These are phyloP conservation scores for Aphanomyces astaci DNA, from an alignment of 352 stramenopile genomes.

Conservation along the genomic window DNA sequence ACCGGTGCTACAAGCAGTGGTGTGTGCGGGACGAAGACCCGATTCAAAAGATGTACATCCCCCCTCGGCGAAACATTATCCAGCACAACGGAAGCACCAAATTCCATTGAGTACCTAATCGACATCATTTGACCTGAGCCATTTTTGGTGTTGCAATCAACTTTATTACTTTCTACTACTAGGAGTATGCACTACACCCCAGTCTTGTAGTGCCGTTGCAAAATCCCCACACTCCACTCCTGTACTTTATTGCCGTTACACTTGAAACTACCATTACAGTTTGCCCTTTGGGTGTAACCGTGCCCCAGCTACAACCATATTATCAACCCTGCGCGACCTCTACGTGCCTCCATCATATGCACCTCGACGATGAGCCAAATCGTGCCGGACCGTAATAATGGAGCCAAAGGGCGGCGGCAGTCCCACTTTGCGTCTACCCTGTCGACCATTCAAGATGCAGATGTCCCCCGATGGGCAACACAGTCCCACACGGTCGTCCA, in stretches of 20 bases:
- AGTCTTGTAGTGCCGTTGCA: no score
- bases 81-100: background rate
- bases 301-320: background rate
- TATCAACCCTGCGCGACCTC: background rate
- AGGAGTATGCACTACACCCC: no score
- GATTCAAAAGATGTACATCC: background rate
- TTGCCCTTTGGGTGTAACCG: background rate
- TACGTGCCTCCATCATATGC: background rate
- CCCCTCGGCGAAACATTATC: background rate
- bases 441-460: conserved; percentile 7
- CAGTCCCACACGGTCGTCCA: background rate
- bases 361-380: background rate
- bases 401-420: background rate
- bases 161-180: no score
- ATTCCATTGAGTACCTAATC: background rate
- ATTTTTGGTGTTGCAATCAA: no score
- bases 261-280: no score
- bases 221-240: no score
- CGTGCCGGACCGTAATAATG: background rate
- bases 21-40: background rate
- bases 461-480: background rate
- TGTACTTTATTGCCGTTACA: no score
- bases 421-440: background rate
- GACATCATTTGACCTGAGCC: background rate
- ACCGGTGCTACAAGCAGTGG: conserved; percentile 2